These are phyloP conservation scores for Celoporthe dispersa DNA, from an alignment of 2,329 filamentous ascomycete genomes.

Conservation along the genomic window DNA sequence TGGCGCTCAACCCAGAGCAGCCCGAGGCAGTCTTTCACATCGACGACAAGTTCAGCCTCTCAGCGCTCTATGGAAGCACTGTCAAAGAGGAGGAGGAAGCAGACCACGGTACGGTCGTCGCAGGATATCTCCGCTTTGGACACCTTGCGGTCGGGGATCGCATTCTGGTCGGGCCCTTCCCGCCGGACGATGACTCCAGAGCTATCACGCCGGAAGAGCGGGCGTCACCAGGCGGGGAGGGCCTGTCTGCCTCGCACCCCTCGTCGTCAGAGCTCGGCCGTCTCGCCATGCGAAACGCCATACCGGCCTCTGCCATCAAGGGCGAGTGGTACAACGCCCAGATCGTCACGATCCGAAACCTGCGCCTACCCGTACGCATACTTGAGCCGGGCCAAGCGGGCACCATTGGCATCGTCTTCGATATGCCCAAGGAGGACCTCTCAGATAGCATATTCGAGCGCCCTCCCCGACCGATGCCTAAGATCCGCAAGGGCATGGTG, in stretches of 20 bases:
- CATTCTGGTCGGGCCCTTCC: slow-evolving; percentile 80
- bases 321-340: slow-evolving; percentile 80
- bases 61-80: slow-evolving; percentile 61
- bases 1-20: slow-evolving; percentile 61
- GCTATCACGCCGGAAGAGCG: slow-evolving; percentile 49
- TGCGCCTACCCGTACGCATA: slow-evolving; percentile 79
- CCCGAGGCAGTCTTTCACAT: slow-evolving; percentile 79
- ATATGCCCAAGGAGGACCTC: slow-evolving; percentile 43
- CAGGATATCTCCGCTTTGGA: slow-evolving; percentile 82
- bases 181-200: slow-evolving; percentile 54
- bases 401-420: slow-evolving; percentile 79
- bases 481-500: slow-evolving; percentile 81
- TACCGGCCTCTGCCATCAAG: slow-evolving; percentile 56
- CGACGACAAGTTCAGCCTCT: slow-evolving; percentile 84
- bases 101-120: slow-evolving; percentile 73
- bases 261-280: slow-evolving; percentile 58
- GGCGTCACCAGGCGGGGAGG: slow-evolving; percentile 52
- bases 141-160: slow-evolving; percentile 76
- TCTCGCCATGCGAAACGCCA: slow-evolving; percentile 56
- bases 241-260: slow-evolving; percentile 57
- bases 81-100: slow-evolving; percentile 45
- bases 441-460: slow-evolving; percentile 39
- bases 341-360: slow-evolving; percentile 84
- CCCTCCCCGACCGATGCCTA: slow-evolving; percentile 41
- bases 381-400: slow-evolving; percentile 84